Conservation (phyloP, 352 stramenopile genomes). For the Phytopythium helicoides region DNA sequence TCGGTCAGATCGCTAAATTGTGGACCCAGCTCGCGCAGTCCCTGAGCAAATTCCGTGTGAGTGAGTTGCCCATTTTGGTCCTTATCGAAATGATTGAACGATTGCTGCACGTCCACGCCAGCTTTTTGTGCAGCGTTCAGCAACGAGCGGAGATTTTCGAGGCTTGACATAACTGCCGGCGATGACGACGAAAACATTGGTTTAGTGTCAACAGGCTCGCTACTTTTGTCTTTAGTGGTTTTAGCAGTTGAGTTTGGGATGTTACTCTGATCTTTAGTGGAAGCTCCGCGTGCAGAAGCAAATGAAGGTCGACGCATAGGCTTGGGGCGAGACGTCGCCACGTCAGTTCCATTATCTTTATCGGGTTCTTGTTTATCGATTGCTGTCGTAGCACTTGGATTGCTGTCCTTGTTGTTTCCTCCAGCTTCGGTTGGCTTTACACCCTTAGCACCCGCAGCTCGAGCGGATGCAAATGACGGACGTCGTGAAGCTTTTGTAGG, state of each 20-base stretch:
- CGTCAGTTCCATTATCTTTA: not conserved
- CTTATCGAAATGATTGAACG: conserved; percentile 83
- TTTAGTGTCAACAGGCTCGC: not conserved
- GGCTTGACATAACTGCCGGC: not conserved
- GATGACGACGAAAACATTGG: conserved; percentile 5
- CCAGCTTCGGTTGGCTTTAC: not conserved
- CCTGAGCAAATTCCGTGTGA: conserved; percentile 49
- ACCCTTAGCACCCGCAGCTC: conserved; percentile 1
- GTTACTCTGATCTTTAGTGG: conserved; percentile 12
- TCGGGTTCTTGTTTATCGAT: not conserved
- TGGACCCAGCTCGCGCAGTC: conserved; percentile 34
- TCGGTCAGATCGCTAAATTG: conserved; percentile 35
- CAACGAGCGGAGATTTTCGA: conserved; percentile 46
- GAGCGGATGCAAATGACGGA: conserved; percentile 13
- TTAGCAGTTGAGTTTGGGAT: not conserved
- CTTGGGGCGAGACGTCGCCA: conserved; percentile 3
- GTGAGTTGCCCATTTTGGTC: conserved; percentile 51
- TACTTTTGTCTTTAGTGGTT: not conserved
- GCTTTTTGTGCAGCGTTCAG: conserved; percentile 38
- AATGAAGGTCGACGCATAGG: conserved; percentile 22
- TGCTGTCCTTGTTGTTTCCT: not conserved
- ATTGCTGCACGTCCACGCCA: conserved; percentile 44
- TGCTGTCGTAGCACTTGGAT: not conserved
- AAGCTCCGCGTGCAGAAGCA: conserved; percentile 21
- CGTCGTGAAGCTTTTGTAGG: no score